phyloP scores from a whole-genome alignment of 176 grass and related monocot genomes.

The Tillandsia leiboldiana region DNA sequence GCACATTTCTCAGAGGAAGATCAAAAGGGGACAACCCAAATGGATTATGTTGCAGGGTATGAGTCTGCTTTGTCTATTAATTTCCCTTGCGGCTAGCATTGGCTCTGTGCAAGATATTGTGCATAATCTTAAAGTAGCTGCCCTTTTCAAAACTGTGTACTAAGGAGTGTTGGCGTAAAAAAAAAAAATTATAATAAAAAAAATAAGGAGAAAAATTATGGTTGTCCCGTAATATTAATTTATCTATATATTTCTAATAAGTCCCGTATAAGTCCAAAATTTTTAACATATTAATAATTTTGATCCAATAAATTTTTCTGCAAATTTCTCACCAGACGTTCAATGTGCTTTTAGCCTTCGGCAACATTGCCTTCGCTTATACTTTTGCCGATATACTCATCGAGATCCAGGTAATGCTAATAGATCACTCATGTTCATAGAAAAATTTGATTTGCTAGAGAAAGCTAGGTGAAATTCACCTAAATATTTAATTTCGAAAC shows the following conservation, averaged over 20 bases:
- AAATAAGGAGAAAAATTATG: no score
- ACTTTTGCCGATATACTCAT: slow-evolving; percentile 94
- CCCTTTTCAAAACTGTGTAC: slow-evolving; percentile 52
- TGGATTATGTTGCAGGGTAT: slow-evolving; percentile 80
- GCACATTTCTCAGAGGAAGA: slow-evolving; percentile 62
- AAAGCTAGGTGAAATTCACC: no score
- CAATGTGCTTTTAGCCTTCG: slow-evolving; percentile 78
- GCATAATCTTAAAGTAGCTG: slow-evolving; percentile 65
- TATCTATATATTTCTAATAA: no score
- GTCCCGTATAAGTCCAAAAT: no score
- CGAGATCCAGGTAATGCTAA: slow-evolving; percentile 60
- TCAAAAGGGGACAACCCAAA: slow-evolving; percentile 32
- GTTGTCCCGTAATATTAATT: no score
- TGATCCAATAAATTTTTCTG: no score
- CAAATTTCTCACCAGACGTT: slow-evolving; percentile 38
- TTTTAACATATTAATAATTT: no score
- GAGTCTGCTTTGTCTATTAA: slow-evolving; percentile 71
- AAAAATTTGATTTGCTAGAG: no score
- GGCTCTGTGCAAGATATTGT: slow-evolving; percentile 93
- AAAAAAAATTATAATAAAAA: no score
- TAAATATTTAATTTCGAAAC: no score
- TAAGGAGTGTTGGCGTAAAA: background rate
- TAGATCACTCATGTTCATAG: background rate
- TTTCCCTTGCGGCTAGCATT: slow-evolving; percentile 71
- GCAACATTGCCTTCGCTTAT: slow-evolving; percentile 93